phyloP scores from a whole-genome alignment of 2,329 filamentous ascomycete species.

The Fusarium chaquense region DNA sequence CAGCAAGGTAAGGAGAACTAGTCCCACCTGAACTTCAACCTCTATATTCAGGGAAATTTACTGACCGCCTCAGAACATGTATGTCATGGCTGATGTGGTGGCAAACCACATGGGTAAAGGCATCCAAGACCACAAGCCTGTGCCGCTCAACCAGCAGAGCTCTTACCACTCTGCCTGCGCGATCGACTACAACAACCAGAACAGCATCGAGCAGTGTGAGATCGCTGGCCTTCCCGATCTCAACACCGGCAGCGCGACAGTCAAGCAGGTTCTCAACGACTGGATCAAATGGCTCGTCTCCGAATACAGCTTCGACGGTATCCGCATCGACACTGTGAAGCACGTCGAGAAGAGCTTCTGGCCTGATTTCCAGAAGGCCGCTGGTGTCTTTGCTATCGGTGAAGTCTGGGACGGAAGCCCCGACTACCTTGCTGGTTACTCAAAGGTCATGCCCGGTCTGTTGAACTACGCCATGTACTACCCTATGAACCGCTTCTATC shows the following conservation, averaged over 20 bases:
- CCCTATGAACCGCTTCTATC: constrained; percentile 55
- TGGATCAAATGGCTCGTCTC: constrained; percentile 70
- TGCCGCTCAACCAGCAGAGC: constrained; percentile 60
- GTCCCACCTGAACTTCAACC: accelerated
- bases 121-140: constrained; percentile 59
- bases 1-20: constrained; percentile 9
- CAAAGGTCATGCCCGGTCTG: constrained; percentile 66
- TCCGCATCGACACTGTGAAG: constrained; percentile 72
- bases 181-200: constrained; percentile 34
- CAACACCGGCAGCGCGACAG: constrained; percentile 63
- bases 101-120: constrained; percentile 67
- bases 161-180: constrained; percentile 26
- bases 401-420: constrained; percentile 70
- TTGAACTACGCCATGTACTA: constrained; percentile 70
- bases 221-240: constrained; percentile 67
- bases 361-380: constrained; percentile 63
- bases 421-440: constrained; percentile 64
- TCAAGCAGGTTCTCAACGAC: constrained; percentile 64
- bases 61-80: constrained; percentile 50
- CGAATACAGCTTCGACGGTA: constrained; percentile 72
- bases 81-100: constrained; percentile 72
- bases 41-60: neutral
- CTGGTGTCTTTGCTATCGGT: constrained; percentile 70
- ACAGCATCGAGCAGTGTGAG: constrained; percentile 24
- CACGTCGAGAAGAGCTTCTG: constrained; percentile 72